These are phyloP conservation scores for Tetrahymena elliotti DNA, from an alignment of 73 alveolate genomes.

Conservation along the genomic window DNA sequence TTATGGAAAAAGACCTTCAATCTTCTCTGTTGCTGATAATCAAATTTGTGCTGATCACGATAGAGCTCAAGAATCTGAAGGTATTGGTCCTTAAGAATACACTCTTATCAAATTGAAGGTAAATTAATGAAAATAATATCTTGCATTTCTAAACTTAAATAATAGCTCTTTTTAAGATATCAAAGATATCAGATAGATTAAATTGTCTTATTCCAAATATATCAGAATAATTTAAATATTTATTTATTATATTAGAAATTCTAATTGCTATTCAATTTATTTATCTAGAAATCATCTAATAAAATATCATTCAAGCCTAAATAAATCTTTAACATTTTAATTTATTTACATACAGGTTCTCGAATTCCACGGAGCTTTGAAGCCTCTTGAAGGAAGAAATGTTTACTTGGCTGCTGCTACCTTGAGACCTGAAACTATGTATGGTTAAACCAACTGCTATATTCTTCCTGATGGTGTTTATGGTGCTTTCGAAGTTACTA, in stretches of 20 bases:
- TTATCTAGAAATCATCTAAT: too few species aligned
- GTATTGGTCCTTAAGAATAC: constrained; percentile 95
- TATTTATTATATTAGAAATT: too few species aligned
- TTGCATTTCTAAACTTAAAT: not conserved
- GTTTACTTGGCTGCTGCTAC: constrained; percentile 96
- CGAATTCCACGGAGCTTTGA: constrained; percentile 36
- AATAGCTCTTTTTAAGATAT: not conserved
- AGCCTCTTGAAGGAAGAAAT: constrained; percentile 53
- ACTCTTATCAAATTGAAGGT: constrained; percentile 82
- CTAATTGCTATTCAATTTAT: too few species aligned
- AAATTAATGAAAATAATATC: constrained; percentile 29
- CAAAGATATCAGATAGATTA: not conserved
- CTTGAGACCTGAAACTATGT: constrained; percentile 98
- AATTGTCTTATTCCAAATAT: too few species aligned
- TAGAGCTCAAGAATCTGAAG: constrained; percentile 83
- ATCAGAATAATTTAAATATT: too few species aligned
- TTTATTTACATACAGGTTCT: not conserved
- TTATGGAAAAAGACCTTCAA: constrained; percentile 86
- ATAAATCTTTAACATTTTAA: not conserved
- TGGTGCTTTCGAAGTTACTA: constrained; percentile 82
- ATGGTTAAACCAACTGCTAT: constrained; percentile 94
- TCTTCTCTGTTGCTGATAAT: constrained; percentile 76
- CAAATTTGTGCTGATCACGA: constrained; percentile 98
- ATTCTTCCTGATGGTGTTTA: constrained; percentile 93
- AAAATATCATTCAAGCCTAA: not conserved